Evolutionary conservation across 108 stramenopile genomes (phyloP).

Genomic region (Cyclostephanos invisitatus): DNA sequence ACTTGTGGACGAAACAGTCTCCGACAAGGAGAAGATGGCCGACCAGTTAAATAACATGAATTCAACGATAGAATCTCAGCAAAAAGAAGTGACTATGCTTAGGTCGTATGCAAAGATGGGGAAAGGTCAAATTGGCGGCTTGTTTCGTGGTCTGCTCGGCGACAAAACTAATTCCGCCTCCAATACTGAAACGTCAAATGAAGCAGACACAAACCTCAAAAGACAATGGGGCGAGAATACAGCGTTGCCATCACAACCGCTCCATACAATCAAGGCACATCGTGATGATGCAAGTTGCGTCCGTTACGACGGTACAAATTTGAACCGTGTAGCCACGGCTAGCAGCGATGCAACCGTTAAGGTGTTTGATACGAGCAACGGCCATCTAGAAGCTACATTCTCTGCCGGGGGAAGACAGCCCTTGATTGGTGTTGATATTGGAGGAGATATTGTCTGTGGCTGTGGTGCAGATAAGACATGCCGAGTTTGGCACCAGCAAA

Average conservation of each 20-base stretch:
- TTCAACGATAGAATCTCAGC: constrained; percentile 67
- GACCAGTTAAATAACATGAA: constrained; percentile 77
- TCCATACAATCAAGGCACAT: constrained; percentile 66
- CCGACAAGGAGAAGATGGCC: constrained; percentile 68
- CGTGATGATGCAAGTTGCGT: constrained; percentile 67
- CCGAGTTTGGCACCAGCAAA: constrained; percentile 77
- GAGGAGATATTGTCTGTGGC: constrained; percentile 62
- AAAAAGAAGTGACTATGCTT: constrained; percentile 69
- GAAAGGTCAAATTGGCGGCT: constrained; percentile 32
- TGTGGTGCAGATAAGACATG: constrained; percentile 85
- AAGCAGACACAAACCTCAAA: constrained; percentile 18
- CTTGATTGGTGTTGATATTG: constrained; percentile 72
- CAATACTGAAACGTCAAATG: constrained; percentile 5
- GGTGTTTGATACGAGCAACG: constrained; percentile 79
- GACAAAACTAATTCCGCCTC: constrained; percentile 16
- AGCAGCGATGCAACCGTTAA: constrained; percentile 72
- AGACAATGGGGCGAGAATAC: constrained; percentile 52
- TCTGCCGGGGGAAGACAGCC: constrained; percentile 60
- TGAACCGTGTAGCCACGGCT: constrained; percentile 65
- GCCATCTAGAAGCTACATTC: constrained; percentile 62
- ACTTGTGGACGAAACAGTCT: constrained; percentile 56
- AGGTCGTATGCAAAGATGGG: constrained; percentile 31
- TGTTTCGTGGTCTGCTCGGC: constrained; percentile 55
- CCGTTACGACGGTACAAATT: constrained; percentile 64
- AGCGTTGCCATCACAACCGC: constrained; percentile 63